phyloP scores from a whole-genome alignment of 768 basidiomycete species.

The Kwoniella dejecticola region DNA sequence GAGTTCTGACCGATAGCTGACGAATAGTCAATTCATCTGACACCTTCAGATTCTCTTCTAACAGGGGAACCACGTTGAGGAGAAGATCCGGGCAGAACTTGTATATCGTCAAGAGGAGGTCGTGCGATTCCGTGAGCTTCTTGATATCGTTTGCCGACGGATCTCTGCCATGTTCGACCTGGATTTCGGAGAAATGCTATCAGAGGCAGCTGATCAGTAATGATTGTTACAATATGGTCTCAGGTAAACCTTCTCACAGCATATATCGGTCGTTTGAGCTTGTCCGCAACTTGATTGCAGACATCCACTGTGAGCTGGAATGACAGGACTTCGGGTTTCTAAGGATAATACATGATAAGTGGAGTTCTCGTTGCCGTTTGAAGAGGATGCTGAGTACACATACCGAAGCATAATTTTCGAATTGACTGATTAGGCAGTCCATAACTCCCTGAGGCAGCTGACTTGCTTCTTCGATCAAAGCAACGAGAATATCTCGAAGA shows the following conservation, averaged over 20 bases:
- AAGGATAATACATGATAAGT: not conserved
- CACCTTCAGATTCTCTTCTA: constrained; percentile 79
- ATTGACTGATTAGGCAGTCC: constrained; percentile 80
- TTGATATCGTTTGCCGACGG: constrained; percentile 41
- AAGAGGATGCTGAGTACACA: not conserved
- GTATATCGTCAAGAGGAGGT: constrained; percentile 79
- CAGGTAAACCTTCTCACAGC: constrained; percentile 55
- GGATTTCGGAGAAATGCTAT: constrained; percentile 82
- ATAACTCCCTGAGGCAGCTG: constrained; percentile 76
- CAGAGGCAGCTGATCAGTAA: not conserved
- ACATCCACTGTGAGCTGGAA: constrained; percentile 82
- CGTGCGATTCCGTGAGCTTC: constrained; percentile 66
- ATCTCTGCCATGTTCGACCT: constrained; percentile 58
- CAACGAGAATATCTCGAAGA: constrained; percentile 76
- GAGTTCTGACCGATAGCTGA: constrained; percentile 75
- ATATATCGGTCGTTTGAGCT: constrained; percentile 79
- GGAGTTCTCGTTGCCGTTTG: not conserved
- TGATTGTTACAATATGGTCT: not conserved
- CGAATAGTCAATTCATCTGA: constrained; percentile 73
- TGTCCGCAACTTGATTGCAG: constrained; percentile 79
- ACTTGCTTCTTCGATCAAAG: constrained; percentile 82
- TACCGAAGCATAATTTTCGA: constrained; percentile 55
- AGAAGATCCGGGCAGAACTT: constrained; percentile 77
- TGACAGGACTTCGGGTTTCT: constrained; percentile 55
- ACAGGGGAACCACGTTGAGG: constrained; percentile 86